A percentile compares a stretch with the other conserved stretches of the same genome.
Evolutionary conservation across 345 rosid genomes (phyloP).

Genomic region (Lepidium sativum): DNA sequence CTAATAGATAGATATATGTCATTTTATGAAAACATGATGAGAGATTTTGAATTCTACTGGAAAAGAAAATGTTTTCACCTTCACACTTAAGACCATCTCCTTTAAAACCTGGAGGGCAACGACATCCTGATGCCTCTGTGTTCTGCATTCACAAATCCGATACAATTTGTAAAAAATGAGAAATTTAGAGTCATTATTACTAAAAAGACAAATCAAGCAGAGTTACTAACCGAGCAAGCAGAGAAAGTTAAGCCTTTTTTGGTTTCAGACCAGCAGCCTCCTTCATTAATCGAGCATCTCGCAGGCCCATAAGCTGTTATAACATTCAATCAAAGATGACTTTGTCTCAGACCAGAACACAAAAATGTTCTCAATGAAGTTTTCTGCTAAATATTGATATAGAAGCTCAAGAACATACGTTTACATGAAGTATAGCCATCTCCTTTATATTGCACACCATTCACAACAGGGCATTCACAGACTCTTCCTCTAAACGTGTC

Average conservation of each 20-base stretch:
- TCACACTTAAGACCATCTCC: conserved; percentile 71
- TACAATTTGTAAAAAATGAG: no score
- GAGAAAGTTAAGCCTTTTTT: conserved; percentile 51
- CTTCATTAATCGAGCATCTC: conserved; percentile 61
- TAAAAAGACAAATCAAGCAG: not conserved
- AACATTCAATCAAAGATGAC: not conserved
- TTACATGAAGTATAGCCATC: conserved; percentile 83
- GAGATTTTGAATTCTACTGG: not conserved
- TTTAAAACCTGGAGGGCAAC: conserved; percentile 68
- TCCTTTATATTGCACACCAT: conserved; percentile 90
- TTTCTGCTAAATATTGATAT: not conserved
- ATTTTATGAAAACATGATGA: not conserved
- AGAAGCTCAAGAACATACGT: conserved; percentile 38
- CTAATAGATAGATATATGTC: conserved; percentile 28
- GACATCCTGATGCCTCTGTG: conserved; percentile 56
- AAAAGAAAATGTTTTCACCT: conserved; percentile 37
- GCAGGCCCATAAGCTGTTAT: conserved; percentile 74
- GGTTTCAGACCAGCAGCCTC: conserved; percentile 96
- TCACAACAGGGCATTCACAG: conserved; percentile 78
- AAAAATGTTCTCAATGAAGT: not conserved
- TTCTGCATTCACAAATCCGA: conserved; percentile 37
- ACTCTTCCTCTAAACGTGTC: conserved; percentile 97
- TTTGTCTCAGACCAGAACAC: not conserved
- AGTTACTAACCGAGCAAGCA: conserved; percentile 74
- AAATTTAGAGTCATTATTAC: not conserved